Evolutionary conservation across 108 stramenopile genomes (phyloP).

Genomic region (Aurantiochytrium sp.): DNA sequence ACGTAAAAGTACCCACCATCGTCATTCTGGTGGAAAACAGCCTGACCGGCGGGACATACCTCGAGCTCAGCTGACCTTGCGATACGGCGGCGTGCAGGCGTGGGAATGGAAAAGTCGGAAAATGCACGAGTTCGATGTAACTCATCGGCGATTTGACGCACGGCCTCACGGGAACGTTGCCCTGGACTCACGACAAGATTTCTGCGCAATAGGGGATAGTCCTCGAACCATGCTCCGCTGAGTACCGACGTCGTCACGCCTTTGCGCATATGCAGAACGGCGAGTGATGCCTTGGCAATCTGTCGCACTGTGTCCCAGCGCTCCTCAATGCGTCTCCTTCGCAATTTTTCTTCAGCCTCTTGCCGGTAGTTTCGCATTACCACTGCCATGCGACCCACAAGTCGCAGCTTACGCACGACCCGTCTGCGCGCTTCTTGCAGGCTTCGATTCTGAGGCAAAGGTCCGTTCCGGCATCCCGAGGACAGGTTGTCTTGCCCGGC

Average conservation of each 20-base stretch:
- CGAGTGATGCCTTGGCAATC: not conserved
- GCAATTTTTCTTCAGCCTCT: not conserved
- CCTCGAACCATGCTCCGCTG: not conserved
- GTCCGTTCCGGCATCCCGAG: not conserved
- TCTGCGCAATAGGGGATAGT: not conserved
- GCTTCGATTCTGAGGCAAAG: not conserved
- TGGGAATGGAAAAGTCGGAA: not conserved
- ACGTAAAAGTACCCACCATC: not conserved
- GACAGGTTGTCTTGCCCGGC: not conserved
- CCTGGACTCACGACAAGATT: not conserved
- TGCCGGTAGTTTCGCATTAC: not conserved
- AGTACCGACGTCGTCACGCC: not conserved
- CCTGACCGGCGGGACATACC: not conserved
- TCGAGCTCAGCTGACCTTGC: not conserved
- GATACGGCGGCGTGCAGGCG: not conserved
- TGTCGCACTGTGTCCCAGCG: not conserved
- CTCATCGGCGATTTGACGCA: not conserved
- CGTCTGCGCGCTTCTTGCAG: not conserved
- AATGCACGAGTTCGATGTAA: not conserved
- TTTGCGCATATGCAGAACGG: not conserved
- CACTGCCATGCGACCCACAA: constrained; percentile 11
- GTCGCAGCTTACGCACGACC: not conserved
- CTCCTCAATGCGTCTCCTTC: not conserved
- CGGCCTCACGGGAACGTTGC: not conserved
- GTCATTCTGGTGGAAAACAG: not conserved